These are phyloP conservation scores for Paxillus rubicundulus DNA, from an alignment of 768 basidiomycete genomes.

Conservation along the genomic window DNA sequence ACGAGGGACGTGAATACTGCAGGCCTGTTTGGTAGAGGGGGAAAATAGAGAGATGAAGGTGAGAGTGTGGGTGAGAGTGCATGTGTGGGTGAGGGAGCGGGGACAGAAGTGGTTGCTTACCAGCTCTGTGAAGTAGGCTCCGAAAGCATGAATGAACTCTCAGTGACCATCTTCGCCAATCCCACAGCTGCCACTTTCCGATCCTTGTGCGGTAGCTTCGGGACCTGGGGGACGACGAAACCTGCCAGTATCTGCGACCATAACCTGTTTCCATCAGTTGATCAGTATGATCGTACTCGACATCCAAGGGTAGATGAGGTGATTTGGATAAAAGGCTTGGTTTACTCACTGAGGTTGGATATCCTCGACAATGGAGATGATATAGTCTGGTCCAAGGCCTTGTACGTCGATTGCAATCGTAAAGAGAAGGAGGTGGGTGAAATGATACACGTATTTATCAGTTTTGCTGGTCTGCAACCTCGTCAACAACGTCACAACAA, in stretches of 20 bases:
- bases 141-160: conserved; percentile 67
- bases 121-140: conserved; percentile 64
- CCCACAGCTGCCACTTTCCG: conserved; percentile 84
- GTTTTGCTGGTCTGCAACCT: conserved; percentile 88
- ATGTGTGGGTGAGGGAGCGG: background rate
- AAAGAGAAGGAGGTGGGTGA: conserved; percentile 77
- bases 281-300: background rate
- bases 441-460: conserved; percentile 80
- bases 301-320: background rate
- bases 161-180: conserved; percentile 71
- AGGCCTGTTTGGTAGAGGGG: conserved; percentile 50
- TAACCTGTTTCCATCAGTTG: conserved; percentile 40
- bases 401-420: conserved; percentile 71
- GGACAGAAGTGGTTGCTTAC: conserved; percentile 35
- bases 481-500: conserved; percentile 76
- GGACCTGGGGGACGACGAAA: conserved; percentile 76
- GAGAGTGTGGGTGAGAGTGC: background rate
- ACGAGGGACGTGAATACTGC: conserved; percentile 64
- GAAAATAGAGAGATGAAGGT: no score
- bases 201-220: conserved; percentile 79
- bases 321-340: background rate
- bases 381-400: conserved; percentile 73
- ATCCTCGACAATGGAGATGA: conserved; percentile 74
- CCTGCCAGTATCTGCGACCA: conserved; percentile 78
- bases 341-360: conserved; percentile 73